These are phyloP conservation scores for Trametes sanguinea DNA, from an alignment of 768 basidiomycete species.

Conservation along the genomic window DNA sequence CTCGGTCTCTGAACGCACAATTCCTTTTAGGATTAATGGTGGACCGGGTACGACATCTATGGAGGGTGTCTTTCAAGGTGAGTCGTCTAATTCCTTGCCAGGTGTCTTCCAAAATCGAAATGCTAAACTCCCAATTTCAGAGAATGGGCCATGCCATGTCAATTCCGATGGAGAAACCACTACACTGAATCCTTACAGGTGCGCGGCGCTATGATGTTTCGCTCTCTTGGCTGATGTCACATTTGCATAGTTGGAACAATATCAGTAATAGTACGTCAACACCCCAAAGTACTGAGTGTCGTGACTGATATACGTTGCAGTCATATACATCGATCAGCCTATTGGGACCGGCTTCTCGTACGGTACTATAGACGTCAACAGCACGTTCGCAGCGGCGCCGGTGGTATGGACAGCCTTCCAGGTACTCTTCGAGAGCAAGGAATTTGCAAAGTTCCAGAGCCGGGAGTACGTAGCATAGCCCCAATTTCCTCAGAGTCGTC, in stretches of 20 bases:
- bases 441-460: constrained; percentile 52
- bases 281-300: not conserved
- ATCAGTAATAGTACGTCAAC: constrained; percentile 55
- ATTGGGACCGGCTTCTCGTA: constrained; percentile 68
- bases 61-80: constrained; percentile 67
- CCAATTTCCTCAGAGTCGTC: not conserved
- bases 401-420: constrained; percentile 67
- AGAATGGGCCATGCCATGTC: constrained; percentile 66
- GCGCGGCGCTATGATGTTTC: not conserved
- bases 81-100: not conserved
- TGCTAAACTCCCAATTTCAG: constrained; percentile 32
- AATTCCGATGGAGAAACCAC: constrained; percentile 55
- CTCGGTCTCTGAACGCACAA: too few species aligned
- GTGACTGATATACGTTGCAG: constrained; percentile 33
- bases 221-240: not conserved
- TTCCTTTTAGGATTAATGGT: constrained; percentile 32
- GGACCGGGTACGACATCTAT: constrained; percentile 43
- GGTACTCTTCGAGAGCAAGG: constrained; percentile 55
- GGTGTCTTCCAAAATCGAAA: not conserved
- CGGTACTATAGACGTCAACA: constrained; percentile 57
- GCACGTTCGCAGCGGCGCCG: constrained; percentile 55
- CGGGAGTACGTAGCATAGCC: constrained; percentile 44
- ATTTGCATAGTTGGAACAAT: constrained; percentile 58
- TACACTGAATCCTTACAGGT: constrained; percentile 62
- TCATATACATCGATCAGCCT: constrained; percentile 73